phyloP scores from a whole-genome alignment of 495 filamentous ascomycete species.

The Rusavskia elegans region DNA sequence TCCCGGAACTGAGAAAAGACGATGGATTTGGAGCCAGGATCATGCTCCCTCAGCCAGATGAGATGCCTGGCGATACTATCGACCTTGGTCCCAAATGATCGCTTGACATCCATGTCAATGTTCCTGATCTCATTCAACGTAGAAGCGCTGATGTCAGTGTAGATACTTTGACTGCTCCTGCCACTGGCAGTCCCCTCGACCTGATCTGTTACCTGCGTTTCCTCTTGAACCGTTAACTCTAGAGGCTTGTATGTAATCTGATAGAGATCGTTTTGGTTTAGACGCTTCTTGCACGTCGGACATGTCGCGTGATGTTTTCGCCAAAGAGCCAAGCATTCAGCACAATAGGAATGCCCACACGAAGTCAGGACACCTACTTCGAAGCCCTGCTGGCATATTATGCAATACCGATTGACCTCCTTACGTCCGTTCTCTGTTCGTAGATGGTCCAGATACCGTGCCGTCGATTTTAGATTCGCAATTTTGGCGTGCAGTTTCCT shows the following conservation, averaged over 20 bases:
- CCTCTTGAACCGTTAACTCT: slow-evolving; percentile 52
- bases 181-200: not conserved
- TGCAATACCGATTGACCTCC: slow-evolving; percentile 44
- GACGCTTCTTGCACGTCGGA: slow-evolving; percentile 57
- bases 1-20: slow-evolving; percentile 78
- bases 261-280: slow-evolving; percentile 50
- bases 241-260: slow-evolving; percentile 65
- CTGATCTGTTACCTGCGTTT: slow-evolving; percentile 7
- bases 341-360: slow-evolving; percentile 85
- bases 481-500: slow-evolving; percentile 26
- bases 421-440: slow-evolving; percentile 39
- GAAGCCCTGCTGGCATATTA: slow-evolving; percentile 64
- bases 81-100: slow-evolving; percentile 75
- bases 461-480: slow-evolving; percentile 45
- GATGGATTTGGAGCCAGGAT: slow-evolving; percentile 79
- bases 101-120: slow-evolving; percentile 45
- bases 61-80: slow-evolving; percentile 71
- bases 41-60: slow-evolving; percentile 66
- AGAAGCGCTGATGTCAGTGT: slow-evolving; percentile 53
- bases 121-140: slow-evolving; percentile 67
- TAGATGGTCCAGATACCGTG: slow-evolving; percentile 52
- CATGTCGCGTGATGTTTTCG: slow-evolving; percentile 48
- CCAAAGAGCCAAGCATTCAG: slow-evolving; percentile 69
- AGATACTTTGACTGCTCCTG: slow-evolving; percentile 37
- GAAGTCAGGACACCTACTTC: slow-evolving; percentile 69